Evolutionary conservation across 495 filamentous ascomycete genomes (phyloP).

Genomic region (Podospora pseudopauciseta): DNA sequence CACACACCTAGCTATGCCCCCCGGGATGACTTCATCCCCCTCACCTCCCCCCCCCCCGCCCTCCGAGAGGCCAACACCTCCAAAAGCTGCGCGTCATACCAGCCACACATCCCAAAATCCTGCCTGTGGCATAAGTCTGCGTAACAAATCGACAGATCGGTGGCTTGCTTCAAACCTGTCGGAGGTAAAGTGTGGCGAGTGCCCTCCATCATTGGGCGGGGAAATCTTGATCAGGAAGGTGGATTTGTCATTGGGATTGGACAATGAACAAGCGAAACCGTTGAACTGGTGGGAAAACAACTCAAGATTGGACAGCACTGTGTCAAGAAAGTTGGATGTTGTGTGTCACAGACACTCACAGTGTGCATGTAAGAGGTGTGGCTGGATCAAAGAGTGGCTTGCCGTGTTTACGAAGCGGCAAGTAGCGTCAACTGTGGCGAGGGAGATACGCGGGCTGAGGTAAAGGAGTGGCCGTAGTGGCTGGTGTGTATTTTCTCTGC

Average conservation of each 20-base stretch:
- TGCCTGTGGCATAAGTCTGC: background rate
- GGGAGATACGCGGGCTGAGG: background rate
- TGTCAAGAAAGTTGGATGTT: background rate
- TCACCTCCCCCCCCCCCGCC: background rate
- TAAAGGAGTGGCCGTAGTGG: slow-evolving; percentile 4
- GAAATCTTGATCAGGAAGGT: background rate
- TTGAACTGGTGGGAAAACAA: background rate
- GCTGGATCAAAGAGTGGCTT: slow-evolving; percentile 1
- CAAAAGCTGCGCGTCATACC: slow-evolving; percentile 1
- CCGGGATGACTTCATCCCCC: slow-evolving; percentile 1
- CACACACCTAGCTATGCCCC: background rate
- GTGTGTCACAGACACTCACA: background rate
- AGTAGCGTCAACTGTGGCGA: background rate
- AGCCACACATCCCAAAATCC: background rate
- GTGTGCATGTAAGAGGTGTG: background rate
- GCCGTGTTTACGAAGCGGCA: background rate
- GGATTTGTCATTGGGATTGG: background rate
- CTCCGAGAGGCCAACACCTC: background rate
- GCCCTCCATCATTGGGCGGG: background rate
- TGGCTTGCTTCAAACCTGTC: background rate
- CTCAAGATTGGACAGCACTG: background rate
- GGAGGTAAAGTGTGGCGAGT: background rate
- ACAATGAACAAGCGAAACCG: background rate
- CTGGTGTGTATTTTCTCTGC: background rate
- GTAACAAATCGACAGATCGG: background rate